Conservation (phyloP, 108 stramenopile genomes). For the Cylindrotheca fusiformis region DNA sequence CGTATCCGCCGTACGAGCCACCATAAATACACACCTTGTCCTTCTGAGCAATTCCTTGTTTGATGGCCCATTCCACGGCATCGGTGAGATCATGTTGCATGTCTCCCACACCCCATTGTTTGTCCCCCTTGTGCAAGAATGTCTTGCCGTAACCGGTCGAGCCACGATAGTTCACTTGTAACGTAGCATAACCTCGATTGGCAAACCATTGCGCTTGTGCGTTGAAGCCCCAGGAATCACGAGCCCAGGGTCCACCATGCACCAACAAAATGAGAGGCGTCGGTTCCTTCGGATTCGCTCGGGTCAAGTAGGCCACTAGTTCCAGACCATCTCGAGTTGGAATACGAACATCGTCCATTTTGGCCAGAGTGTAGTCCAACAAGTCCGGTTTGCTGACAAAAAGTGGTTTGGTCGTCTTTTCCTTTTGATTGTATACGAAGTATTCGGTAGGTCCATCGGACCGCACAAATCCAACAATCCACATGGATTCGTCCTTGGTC, state of each 20-base stretch:
- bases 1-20: conserved; percentile 65
- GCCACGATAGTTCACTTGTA: conserved; percentile 61
- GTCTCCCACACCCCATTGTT: conserved; percentile 61
- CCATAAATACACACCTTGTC: conserved; percentile 62
- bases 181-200: conserved; percentile 57
- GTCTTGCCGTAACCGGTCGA: conserved; percentile 64
- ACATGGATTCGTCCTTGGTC: conserved; percentile 50
- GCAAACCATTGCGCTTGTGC: conserved; percentile 53
- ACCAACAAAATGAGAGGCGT: conserved; percentile 56
- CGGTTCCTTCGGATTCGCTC: conserved; percentile 24
- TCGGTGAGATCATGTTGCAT: conserved; percentile 70
- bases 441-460: conserved; percentile 56
- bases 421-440: conserved; percentile 41
- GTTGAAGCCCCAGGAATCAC: conserved; percentile 59
- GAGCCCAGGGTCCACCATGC: conserved; percentile 63
- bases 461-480: conserved; percentile 44
- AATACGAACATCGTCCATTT: conserved; percentile 56
- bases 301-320: conserved; percentile 51
- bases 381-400: conserved; percentile 41
- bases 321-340: conserved; percentile 52
- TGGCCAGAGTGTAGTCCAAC: conserved; percentile 54
- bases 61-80: conserved; percentile 54
- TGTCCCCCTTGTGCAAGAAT: conserved; percentile 59
- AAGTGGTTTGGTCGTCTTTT: conserved; percentile 32
- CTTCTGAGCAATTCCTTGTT: conserved; percentile 53